A percentile compares a stretch with the other conserved stretches of the same genome.
Evolutionary conservation across 768 basidiomycete species (phyloP).

Genomic region (Nevesoporus exiguus): DNA sequence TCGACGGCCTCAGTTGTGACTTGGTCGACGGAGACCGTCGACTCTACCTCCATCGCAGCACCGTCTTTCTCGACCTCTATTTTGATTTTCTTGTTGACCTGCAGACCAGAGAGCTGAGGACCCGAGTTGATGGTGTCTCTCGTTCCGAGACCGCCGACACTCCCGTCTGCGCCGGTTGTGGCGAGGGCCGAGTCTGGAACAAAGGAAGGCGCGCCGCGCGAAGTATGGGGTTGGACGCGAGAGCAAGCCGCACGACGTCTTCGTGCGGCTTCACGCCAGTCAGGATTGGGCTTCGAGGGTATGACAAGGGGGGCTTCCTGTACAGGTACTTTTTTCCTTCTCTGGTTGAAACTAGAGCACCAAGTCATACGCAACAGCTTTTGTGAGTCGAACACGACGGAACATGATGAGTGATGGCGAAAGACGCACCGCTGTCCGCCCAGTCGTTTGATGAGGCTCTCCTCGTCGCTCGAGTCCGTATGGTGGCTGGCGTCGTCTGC

Average conservation of each 20-base stretch:
- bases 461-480: slow-evolving; percentile 54
- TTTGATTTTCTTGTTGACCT: slow-evolving; percentile 38
- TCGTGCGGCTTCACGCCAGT: slow-evolving; percentile 83
- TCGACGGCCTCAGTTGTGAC: slow-evolving; percentile 35
- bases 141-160: slow-evolving; percentile 74
- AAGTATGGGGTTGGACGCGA: slow-evolving; percentile 7
- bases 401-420: background rate
- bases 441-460: slow-evolving; percentile 69
- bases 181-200: slow-evolving; percentile 62
- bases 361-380: slow-evolving; percentile 34
- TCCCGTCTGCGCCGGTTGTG: slow-evolving; percentile 61
- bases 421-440: slow-evolving; percentile 83
- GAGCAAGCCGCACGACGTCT: slow-evolving; percentile 41
- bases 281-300: slow-evolving; percentile 78
- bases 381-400: slow-evolving; percentile 70
- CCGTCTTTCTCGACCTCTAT: slow-evolving; percentile 33
- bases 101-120: slow-evolving; percentile 66
- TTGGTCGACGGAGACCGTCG: slow-evolving; percentile 2
- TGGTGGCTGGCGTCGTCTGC: slow-evolving; percentile 26
- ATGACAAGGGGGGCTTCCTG: slow-evolving; percentile 74
- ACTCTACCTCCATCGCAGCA: background rate
- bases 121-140: slow-evolving; percentile 75
- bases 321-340: slow-evolving; percentile 35
- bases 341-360: slow-evolving; percentile 41
- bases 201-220: slow-evolving; percentile 39